Conservation (phyloP, 306 rosid species). For the Purshia tridentata region DNA sequence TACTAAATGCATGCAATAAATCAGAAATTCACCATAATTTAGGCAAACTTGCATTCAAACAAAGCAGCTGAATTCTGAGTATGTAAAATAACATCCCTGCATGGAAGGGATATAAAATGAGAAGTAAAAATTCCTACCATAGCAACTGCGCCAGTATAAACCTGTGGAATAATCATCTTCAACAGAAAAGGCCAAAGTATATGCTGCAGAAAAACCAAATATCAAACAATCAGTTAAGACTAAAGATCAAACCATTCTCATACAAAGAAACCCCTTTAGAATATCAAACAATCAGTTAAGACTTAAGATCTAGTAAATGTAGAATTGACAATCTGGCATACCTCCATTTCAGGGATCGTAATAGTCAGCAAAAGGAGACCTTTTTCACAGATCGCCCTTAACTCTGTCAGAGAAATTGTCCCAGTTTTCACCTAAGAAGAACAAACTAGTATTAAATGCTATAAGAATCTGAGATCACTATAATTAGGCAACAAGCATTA, state of each 20-base stretch:
- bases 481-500: slow-evolving; percentile 3
- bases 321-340: slow-evolving; percentile 27
- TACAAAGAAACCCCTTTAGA: slow-evolving; percentile 17
- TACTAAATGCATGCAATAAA: slow-evolving; percentile 1
- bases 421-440: slow-evolving; percentile 72
- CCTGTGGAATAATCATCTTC: slow-evolving; percentile 80
- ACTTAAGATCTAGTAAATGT: background rate
- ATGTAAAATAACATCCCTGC: slow-evolving; percentile 19
- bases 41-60: background rate
- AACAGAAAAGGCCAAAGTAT: slow-evolving; percentile 95
- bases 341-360: slow-evolving; percentile 99
- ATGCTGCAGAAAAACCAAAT: slow-evolving; percentile 52
- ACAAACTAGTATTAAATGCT: slow-evolving; percentile 21
- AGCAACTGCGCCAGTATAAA: slow-evolving; percentile 85
- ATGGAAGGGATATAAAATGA: slow-evolving; percentile 5
- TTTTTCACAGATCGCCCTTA: slow-evolving; percentile 83
- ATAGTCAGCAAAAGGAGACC: slow-evolving; percentile 91
- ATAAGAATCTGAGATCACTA: slow-evolving; percentile 18
- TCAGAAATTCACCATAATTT: background rate
- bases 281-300: background rate
- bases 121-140: slow-evolving; percentile 45
- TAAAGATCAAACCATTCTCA: too few relatives aligned
- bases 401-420: slow-evolving; percentile 53
- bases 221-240: too few relatives aligned
- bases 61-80: slow-evolving; percentile 19